These are phyloP conservation scores for Leccinum variicolor DNA, from an alignment of 768 basidiomycete species.

Conservation along the genomic window DNA sequence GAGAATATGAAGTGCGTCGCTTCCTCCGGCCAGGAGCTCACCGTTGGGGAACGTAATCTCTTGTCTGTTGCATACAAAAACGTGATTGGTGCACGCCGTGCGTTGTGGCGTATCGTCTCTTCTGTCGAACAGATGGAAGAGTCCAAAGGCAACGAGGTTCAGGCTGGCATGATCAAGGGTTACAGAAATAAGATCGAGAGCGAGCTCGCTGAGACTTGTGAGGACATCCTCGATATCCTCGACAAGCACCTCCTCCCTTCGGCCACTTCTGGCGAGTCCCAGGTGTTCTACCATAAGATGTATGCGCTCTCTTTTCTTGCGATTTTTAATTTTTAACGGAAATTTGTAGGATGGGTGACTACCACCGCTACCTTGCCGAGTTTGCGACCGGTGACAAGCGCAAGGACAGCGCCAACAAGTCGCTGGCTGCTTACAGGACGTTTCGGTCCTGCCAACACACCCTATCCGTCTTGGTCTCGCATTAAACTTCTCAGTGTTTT, in stretches of 20 bases:
- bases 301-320: constrained; percentile 35
- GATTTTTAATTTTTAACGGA: constrained; percentile 10
- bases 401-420: constrained; percentile 96
- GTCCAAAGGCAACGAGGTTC: too few species aligned
- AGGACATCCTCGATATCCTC: constrained; percentile 96
- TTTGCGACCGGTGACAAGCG: constrained; percentile 98
- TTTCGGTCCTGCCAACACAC: constrained; percentile 94
- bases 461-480: constrained; percentile 98
- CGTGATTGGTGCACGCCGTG: too few species aligned
- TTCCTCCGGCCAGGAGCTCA: too few species aligned
- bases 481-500: constrained; percentile 99
- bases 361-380: constrained; percentile 98
- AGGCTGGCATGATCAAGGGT: too few species aligned
- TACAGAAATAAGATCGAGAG: too few species aligned
- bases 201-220: too few species aligned
- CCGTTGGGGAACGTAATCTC: too few species aligned
- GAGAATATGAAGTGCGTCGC: too few species aligned
- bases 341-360: constrained; percentile 88
- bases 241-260: constrained; percentile 98
- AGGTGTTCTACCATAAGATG: constrained; percentile 99
- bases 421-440: constrained; percentile 94
- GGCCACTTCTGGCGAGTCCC: constrained; percentile 93
- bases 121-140: too few species aligned
- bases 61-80: too few species aligned
- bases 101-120: too few species aligned